Base-by-base conservation (phyloP, 192 early-diverging fungal species). In the Umbelopsis vinacea region DNA sequence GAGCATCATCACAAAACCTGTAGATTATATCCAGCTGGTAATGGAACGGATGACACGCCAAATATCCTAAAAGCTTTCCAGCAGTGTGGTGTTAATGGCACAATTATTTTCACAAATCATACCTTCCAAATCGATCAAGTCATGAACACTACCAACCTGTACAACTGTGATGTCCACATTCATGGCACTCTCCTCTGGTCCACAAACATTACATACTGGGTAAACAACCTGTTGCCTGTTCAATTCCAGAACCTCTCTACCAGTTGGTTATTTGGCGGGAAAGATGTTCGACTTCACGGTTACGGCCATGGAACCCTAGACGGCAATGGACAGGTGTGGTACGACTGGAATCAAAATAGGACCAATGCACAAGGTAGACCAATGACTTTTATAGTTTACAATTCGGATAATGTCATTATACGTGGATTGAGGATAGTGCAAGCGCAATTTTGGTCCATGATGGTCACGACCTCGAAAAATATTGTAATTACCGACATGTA, bases 311-410 rank as follows among this genome's bases (percentile, higher is more conserved):
- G 57, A 5, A 63, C 57, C 3, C 26, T 63, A 4, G 57, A 63
- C 33, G 57, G 57, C 33, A 22, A 63, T 8, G 57, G 57, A 8
- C 57, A 63, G 5, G 57, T 63, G 8, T 63, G 57, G 57, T 63
- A 63, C n/a, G 57, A 63, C 57, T 63, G 57, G 57, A 63, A 63
- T n/a, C 23, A 63, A 14, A 63, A 63, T 14, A 63, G 33, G 17
- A 63, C 57, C 11, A 63, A 63, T 38, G 26, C 17, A 26, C 57
- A 15, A 35, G 57, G 57, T 17, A 29, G 57, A 19, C 57, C 57
- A 38, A 63, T 63, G 57, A 35, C 57, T 12, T 19, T 63, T 10
- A 63, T 26, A 37, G 57, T 63, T 29, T 63, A 63, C 19, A 37
- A 37, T 8, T 29, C 57, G 8, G 57, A 63, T 63, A 63, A 63